These are phyloP conservation scores for Xylaria sp. DNA, from an alignment of 2,329 filamentous ascomycete species.

Conservation along the genomic window DNA sequence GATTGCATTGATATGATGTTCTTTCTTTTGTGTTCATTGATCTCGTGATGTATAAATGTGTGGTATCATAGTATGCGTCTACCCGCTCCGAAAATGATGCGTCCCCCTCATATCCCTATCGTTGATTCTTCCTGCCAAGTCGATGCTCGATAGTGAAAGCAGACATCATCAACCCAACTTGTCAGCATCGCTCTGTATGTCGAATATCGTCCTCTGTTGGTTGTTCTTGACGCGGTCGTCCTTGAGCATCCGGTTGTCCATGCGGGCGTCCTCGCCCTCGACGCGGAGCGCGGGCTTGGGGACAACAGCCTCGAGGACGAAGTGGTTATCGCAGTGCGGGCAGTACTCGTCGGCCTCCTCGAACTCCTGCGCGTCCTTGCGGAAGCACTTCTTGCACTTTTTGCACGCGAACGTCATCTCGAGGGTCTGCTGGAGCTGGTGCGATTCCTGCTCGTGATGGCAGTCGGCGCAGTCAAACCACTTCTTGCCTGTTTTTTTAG, in stretches of 20 bases:
- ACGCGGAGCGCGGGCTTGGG: slow-evolving; percentile 85
- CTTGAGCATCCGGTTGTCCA: slow-evolving; percentile 90
- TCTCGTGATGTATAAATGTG: slow-evolving; percentile 41
- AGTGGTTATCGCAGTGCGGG: slow-evolving; percentile 99
- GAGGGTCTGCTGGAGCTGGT: slow-evolving; percentile 77
- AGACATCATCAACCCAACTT: slow-evolving; percentile 70
- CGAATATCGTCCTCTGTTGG: slow-evolving; percentile 74
- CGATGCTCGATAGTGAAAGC: neutral
- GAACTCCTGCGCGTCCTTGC: slow-evolving; percentile 90
- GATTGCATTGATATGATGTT: slow-evolving; percentile 10
- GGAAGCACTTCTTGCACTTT: slow-evolving; percentile 98
- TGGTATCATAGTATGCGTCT: slow-evolving; percentile 49
- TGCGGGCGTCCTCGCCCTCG: slow-evolving; percentile 88
- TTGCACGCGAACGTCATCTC: slow-evolving; percentile 98
- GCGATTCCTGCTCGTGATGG: slow-evolving; percentile 82
- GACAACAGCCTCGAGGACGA: slow-evolving; percentile 86
- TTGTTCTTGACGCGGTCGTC: slow-evolving; percentile 79
- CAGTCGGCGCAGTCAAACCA: slow-evolving; percentile 99
- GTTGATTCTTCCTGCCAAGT: neutral
- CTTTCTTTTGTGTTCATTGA: slow-evolving; percentile 31
- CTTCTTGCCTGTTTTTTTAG: slow-evolving; percentile 73
- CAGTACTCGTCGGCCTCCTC: slow-evolving; percentile 99
- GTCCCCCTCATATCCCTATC: neutral
- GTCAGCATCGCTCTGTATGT: slow-evolving; percentile 78
- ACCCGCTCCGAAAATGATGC: slow-evolving; percentile 40